Conservation (phyloP, 345 rosid species). For the Eucalyptus melliodora region DNA sequence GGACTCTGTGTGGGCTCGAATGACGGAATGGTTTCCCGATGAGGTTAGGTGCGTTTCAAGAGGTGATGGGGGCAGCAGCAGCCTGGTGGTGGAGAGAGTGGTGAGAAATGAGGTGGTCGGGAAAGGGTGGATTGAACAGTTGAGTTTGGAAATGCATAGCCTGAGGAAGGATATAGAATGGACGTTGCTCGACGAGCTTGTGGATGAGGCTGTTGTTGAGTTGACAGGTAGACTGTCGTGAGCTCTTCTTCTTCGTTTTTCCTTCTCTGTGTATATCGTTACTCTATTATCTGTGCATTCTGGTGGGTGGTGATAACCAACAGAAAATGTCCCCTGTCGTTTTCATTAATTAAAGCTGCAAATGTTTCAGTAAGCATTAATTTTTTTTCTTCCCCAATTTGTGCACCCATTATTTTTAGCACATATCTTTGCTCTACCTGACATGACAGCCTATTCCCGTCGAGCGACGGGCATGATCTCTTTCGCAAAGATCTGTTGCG, state of each 20-base stretch:
- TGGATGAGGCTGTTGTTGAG: slow-evolving; percentile 64
- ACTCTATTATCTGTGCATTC: background rate
- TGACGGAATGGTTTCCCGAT: slow-evolving; percentile 50
- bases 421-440: background rate
- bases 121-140: slow-evolving; percentile 40
- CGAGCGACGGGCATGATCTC: background rate
- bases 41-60: slow-evolving; percentile 13
- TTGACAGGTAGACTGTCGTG: slow-evolving; percentile 14
- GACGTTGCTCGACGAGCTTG: slow-evolving; percentile 62
- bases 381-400: background rate
- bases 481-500: background rate
- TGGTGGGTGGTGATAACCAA: background rate
- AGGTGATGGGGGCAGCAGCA: slow-evolving; percentile 17
- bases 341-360: background rate
- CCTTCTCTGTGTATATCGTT: background rate
- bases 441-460: background rate
- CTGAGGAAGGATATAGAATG: slow-evolving; percentile 46
- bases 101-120: slow-evolving; percentile 71
- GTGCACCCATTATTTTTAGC: background rate
- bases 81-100: slow-evolving; percentile 52
- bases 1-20: slow-evolving; percentile 56
- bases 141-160: slow-evolving; percentile 39
- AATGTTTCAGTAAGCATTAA: background rate
- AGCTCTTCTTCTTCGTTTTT: background rate
- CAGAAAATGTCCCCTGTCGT: background rate